phyloP scores from a whole-genome alignment of 306 rosid species.

The Prunus kanzakura region DNA sequence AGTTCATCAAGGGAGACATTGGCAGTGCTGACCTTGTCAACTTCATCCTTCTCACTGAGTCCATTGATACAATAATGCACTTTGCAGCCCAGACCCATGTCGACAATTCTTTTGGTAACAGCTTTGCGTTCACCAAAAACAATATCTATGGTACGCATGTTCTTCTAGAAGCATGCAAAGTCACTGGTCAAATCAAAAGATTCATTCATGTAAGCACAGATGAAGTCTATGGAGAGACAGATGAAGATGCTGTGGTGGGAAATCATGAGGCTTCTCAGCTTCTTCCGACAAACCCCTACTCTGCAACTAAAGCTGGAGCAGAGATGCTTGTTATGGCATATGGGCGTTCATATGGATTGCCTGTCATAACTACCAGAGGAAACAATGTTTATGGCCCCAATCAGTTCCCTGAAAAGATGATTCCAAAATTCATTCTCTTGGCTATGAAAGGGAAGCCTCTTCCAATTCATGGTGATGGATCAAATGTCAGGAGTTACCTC shows the following conservation, averaged over 20 bases:
- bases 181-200: slow-evolving; percentile 44
- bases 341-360: slow-evolving; percentile 53
- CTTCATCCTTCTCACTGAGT: slow-evolving; percentile 43
- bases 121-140: slow-evolving; percentile 59
- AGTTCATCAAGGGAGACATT: slow-evolving; percentile 63
- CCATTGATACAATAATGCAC: slow-evolving; percentile 66
- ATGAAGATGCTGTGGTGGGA: slow-evolving; percentile 56
- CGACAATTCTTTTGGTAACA: slow-evolving; percentile 59
- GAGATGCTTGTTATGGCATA: slow-evolving; percentile 74
- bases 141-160: slow-evolving; percentile 65
- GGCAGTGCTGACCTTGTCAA: slow-evolving; percentile 56
- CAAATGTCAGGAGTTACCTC: slow-evolving; percentile 60
- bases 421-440: slow-evolving; percentile 54
- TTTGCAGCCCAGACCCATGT: slow-evolving; percentile 70
- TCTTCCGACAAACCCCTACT: slow-evolving; percentile 59
- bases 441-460: slow-evolving; percentile 57
- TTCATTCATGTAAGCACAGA: slow-evolving; percentile 64
- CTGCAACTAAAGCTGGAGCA: slow-evolving; percentile 65
- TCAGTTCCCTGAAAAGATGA: slow-evolving; percentile 62
- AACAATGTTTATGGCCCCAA: slow-evolving; percentile 61
- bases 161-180: slow-evolving; percentile 60
- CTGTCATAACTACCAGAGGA: slow-evolving; percentile 56
- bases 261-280: slow-evolving; percentile 68
- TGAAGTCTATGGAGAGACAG: slow-evolving; percentile 64
- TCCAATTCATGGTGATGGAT: slow-evolving; percentile 64